Conservation (phyloP, 208 protist genomes). For the Tritrichomonas musculus region DNA sequence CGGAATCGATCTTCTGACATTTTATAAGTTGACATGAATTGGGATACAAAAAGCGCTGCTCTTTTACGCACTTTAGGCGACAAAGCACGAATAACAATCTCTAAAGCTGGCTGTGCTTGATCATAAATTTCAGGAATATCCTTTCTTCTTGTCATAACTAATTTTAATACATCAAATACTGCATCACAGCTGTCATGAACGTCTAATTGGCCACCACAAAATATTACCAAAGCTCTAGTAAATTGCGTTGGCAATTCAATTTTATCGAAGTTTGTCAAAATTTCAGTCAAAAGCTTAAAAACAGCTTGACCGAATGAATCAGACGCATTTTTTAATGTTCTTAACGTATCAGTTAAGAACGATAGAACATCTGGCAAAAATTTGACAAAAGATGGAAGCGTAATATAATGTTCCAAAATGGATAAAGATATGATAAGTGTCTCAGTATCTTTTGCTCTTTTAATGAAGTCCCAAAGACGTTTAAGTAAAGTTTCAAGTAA, state of each 20-base stretch:
- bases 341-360: neutral
- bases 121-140: conserved; percentile 34
- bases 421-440: neutral
- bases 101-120: neutral
- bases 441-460: neutral
- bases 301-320: neutral
- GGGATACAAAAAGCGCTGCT: neutral
- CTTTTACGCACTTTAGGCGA: neutral
- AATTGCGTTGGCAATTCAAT: neutral
- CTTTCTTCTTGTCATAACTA: neutral
- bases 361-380: neutral
- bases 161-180: neutral
- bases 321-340: neutral
- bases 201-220: neutral
- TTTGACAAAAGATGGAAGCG: neutral
- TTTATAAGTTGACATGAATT: neutral
- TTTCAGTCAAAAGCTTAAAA: neutral
- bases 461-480: neutral
- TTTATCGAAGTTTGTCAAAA: neutral
- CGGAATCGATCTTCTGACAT: neutral
- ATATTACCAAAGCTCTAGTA: neutral
- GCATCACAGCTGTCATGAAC: neutral
- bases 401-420: neutral
- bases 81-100: neutral
- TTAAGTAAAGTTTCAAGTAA: neutral